Conservation (phyloP, 225 moss, liverwort and hornwort species). For the Climacium dendroides region DNA sequence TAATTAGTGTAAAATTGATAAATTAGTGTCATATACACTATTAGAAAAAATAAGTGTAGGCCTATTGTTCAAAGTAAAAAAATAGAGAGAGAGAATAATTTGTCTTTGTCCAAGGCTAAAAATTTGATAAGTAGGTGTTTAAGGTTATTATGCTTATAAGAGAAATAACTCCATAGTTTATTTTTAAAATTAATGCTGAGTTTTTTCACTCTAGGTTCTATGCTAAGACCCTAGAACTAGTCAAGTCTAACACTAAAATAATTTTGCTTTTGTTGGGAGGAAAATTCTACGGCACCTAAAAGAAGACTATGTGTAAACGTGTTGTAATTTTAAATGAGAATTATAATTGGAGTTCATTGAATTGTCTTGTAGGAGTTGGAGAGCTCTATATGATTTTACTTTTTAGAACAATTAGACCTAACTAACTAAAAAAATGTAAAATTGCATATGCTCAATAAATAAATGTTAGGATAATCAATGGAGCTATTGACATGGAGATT, state of each 20-base stretch:
- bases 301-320: neutral
- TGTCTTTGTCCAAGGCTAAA: neutral
- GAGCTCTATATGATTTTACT: neutral
- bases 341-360: neutral
- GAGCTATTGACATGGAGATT: neutral
- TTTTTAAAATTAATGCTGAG: neutral
- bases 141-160: neutral
- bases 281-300: neutral
- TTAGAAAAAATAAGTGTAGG: neutral
- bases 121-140: neutral
- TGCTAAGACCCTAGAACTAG: accelerated
- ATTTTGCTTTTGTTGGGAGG: too few species aligned
- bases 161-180: neutral
- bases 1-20: neutral
- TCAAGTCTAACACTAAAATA: neutral
- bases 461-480: neutral
- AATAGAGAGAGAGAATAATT: neutral
- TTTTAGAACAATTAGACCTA: neutral
- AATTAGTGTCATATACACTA: neutral
- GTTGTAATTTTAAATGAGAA: neutral
- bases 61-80: neutral
- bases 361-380: neutral
- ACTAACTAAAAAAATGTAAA: neutral
- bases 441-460: accelerated
- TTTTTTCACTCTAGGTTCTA: neutral